Evolutionary conservation across 495 filamentous ascomycete genomes (phyloP), one percentile per base, ranked within the genome.

Genomic region (Lichina pygmaea): DNA sequence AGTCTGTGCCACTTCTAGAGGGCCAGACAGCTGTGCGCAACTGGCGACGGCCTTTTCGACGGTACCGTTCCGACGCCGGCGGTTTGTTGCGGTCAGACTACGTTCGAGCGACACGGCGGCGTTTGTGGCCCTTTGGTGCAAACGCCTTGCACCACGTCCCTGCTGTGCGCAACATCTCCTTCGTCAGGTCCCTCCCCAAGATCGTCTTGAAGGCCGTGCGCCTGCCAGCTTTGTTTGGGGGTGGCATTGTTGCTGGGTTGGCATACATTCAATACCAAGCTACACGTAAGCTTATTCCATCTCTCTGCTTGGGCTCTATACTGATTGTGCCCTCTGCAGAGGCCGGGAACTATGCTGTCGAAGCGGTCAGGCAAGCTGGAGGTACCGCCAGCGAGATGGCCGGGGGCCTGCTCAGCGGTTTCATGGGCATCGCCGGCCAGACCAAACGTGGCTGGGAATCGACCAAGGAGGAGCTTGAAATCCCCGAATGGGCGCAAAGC

Each of bases 201-300:
- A 66, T 99, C 38, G 74, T 86, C 8, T 52, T 92, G 51, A 99
- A 93, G 63, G 78, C 95, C 46, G 66, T 77, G 37, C 69, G 81
- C 44, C 61, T 94, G 43, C 89, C 89, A 30, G 86, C 91, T 47
- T 73, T 93, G 61, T 84, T 92, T 56, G 89, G 86, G 34, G 84
- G 81, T 39, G 75, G 81, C 40, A 80, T 78, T 60, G 69, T 99
- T 56, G 84, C 80, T 7, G 80, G 81, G 6, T 55, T 89, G 33
- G 81, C 81, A 39, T 99, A 93, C 67, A 54, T 99, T 33, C 89
- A 99, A 58, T 94, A 95, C 58, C 91, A 95, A 62, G 86, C 89
- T 49, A 76, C 77, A 44, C 81, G 82, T 91, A 70, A 55, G 82
- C 16, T 24, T 43, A 33, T 16, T 6, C 10, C 16, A 43, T 17